A percentile compares a stretch with the other conserved stretches of the same genome.
Conservation (phyloP, 1,284 basidiomycete species). For the Rhizopogon parksii region DNA sequence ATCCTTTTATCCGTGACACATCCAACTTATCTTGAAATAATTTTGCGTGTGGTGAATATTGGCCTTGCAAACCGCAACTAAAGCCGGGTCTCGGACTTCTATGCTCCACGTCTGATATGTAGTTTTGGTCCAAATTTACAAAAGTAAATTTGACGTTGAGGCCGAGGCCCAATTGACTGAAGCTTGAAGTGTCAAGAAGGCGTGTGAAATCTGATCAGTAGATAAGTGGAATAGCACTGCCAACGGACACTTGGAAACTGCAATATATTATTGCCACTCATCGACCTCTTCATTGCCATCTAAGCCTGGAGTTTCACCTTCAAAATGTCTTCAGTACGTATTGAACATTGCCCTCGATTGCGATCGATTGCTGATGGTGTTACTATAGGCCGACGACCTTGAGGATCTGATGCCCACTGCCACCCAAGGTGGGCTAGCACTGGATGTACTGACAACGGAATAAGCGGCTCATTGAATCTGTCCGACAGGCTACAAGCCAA, state of each 20-base stretch:
- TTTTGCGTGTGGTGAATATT: not conserved
- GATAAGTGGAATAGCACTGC: conserved; percentile 19
- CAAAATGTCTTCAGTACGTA: conserved; percentile 39
- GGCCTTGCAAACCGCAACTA: not conserved
- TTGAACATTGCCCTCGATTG: not conserved
- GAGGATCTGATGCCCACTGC: conserved; percentile 58
- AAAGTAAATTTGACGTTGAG: no score
- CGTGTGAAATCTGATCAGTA: conserved; percentile 26
- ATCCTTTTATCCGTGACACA: not conserved
- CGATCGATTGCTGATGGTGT: not conserved
- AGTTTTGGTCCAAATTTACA: not conserved
- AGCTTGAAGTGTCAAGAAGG: conserved; percentile 2
- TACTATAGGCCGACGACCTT: conserved; percentile 47
- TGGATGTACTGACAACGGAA: not conserved
- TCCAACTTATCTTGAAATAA: not conserved
- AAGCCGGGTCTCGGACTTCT: not conserved
- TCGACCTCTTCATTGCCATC: conserved; percentile 15
- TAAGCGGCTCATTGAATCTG: not conserved
- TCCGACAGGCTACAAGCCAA: conserved; percentile 63
- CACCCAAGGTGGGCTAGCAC: conserved; percentile 50
- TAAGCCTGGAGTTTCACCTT: conserved; percentile 11
- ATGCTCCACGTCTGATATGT: not conserved
- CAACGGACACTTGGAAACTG: conserved; percentile 1
- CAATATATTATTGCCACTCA: conserved; percentile 7
- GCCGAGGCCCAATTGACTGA: no score